A percentile compares a stretch with the other conserved stretches of the same genome.
phyloP scores from a whole-genome alignment of 2,329 filamentous ascomycete genomes.

The Ascocoryne sarcoides region DNA sequence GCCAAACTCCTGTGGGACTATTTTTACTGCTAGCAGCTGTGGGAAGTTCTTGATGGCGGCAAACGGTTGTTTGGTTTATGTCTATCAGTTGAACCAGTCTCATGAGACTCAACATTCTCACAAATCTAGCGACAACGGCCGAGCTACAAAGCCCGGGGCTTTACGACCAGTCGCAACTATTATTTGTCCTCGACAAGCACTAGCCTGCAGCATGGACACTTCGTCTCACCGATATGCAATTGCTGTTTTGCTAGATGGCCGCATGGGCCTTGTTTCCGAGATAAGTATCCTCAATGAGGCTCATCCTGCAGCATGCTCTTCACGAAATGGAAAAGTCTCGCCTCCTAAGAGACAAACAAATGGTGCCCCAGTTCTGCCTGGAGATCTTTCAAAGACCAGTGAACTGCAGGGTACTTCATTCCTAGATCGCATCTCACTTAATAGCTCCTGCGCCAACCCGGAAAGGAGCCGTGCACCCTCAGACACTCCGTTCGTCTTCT shows the following conservation, averaged over 20 bases:
- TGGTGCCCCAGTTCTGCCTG: neutral
- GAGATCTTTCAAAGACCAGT: neutral
- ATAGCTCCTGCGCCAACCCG: conserved; percentile 15
- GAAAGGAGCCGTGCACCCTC: conserved; percentile 4
- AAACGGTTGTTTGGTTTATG: conserved; percentile 43
- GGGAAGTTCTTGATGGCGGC: conserved; percentile 48
- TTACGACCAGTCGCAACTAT: conserved; percentile 43
- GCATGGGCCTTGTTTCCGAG: conserved; percentile 53
- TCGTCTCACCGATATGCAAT: conserved; percentile 45
- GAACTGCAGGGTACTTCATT: conserved; percentile 10
- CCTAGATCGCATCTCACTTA: conserved; percentile 18
- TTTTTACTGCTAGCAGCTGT: conserved; percentile 43
- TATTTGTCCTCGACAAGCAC: conserved; percentile 45
- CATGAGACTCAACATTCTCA: no score
- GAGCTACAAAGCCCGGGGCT: conserved; percentile 18
- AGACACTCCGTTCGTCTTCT: conserved; percentile 17
- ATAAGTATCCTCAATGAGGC: conserved; percentile 27
- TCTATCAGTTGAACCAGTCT: conserved; percentile 37
- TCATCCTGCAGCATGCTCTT: neutral
- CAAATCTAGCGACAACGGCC: neutral
- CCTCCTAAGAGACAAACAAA: neutral
- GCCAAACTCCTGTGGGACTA: conserved; percentile 15
- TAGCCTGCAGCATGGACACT: conserved; percentile 55
- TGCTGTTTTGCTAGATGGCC: conserved; percentile 49
- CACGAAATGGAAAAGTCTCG: neutral